A percentile compares a stretch with the other conserved stretches of the same genome.
phyloP scores from a whole-genome alignment of 208 protist species.

The Angomonas desouzai region DNA sequence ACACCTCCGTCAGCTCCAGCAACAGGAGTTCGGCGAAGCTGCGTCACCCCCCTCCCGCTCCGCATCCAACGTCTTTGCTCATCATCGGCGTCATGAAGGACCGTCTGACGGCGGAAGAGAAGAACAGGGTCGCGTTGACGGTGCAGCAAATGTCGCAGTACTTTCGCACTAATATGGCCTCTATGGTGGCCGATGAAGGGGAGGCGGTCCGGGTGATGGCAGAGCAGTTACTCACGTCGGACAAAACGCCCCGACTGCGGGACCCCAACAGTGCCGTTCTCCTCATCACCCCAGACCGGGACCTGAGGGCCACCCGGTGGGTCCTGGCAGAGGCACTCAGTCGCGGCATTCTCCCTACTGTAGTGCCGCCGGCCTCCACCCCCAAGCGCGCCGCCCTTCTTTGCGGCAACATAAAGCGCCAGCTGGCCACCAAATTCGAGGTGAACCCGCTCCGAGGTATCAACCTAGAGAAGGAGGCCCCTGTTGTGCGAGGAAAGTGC shows the following conservation, averaged over 20 bases:
- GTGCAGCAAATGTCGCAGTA: constrained; percentile 49
- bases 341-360: constrained; percentile 59
- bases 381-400: constrained; percentile 31
- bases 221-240: constrained; percentile 36
- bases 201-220: constrained; percentile 54
- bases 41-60: constrained; percentile 26
- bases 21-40: background rate
- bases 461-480: constrained; percentile 55
- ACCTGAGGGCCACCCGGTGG: constrained; percentile 68
- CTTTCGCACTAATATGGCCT: constrained; percentile 39
- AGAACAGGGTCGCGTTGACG: constrained; percentile 31
- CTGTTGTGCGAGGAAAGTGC: constrained; percentile 40
- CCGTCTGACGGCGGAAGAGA: constrained; percentile 43
- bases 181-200: constrained; percentile 44
- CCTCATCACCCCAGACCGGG: constrained; percentile 49
- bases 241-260: constrained; percentile 11
- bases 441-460: constrained; percentile 69
- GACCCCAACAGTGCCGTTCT: constrained; percentile 62
- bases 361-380: constrained; percentile 33
- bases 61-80: constrained; percentile 53
- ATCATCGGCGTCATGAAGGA: constrained; percentile 51
- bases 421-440: constrained; percentile 57
- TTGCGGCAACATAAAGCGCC: constrained; percentile 33
- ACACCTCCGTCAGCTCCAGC: constrained; percentile 20
- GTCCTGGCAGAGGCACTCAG: constrained; percentile 74